These are phyloP conservation scores for Nicotiana benthamiana DNA, from an alignment of 257 asterid genomes.

Conservation along the genomic window DNA sequence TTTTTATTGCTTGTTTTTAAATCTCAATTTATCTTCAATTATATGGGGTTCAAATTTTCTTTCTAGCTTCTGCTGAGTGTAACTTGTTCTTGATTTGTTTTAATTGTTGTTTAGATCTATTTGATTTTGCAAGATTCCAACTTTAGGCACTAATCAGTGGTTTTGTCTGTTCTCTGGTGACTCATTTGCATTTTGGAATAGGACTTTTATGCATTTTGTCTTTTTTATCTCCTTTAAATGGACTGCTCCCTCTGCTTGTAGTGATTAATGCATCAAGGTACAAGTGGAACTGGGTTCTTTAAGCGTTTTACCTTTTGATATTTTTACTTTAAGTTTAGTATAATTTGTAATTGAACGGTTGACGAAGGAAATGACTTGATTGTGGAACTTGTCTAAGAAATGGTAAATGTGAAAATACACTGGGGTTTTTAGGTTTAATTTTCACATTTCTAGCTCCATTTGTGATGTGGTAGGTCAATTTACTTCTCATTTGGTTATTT, in stretches of 20 bases:
- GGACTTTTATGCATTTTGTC: not conserved
- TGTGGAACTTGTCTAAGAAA: not conserved
- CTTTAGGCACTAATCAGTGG: not conserved
- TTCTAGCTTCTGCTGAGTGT: not conserved
- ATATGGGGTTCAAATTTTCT: not conserved
- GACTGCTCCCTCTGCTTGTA: not conserved
- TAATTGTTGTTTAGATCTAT: slow-evolving; percentile 4
- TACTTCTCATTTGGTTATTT: not conserved
- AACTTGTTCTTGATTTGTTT: not conserved
- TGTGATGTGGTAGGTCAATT: not conserved
- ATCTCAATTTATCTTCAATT: not conserved
- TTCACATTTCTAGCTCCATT: not conserved
- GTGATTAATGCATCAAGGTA: not conserved
- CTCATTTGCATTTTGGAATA: not conserved
- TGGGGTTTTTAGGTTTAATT: not conserved
- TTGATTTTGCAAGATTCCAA: not conserved
- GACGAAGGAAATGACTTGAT: not conserved
- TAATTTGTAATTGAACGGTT: not conserved
- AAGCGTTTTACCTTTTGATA: not conserved
- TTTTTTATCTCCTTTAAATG: not conserved
- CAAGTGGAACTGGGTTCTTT: not conserved
- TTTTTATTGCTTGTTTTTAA: not conserved
- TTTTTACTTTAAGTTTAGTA: not conserved
- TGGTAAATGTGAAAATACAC: not conserved
- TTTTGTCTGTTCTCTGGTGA: not conserved